A percentile compares a stretch with the other conserved stretches of the same genome.
Conservation (phyloP, 805 yeast species). For the Ogataea glucozyma region DNA sequence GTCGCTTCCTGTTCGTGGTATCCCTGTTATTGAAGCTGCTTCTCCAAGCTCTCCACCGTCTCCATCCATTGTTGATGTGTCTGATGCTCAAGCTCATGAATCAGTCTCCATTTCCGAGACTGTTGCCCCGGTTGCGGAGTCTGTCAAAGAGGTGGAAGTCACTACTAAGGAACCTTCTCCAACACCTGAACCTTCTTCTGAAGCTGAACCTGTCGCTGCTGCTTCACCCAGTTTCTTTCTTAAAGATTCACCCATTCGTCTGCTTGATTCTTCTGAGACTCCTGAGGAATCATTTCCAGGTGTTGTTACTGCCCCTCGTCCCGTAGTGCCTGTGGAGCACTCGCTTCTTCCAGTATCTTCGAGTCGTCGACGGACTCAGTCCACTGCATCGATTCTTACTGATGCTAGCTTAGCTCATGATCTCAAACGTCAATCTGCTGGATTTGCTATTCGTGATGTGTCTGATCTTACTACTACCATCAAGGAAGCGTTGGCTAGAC, state of each 20-base stretch:
- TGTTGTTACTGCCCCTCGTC: background rate
- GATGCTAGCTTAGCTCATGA: background rate
- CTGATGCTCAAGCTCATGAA: background rate
- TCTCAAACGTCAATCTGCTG: background rate
- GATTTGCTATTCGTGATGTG: background rate
- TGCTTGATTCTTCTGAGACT: background rate
- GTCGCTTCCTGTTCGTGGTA: background rate
- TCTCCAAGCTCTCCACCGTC: background rate
- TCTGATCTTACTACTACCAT: background rate
- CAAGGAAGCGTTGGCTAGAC: background rate
- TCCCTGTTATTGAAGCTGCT: background rate
- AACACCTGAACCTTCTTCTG: background rate
- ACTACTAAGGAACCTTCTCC: background rate
- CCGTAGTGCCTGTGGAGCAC: background rate
- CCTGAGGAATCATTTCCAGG: too few relatives aligned
- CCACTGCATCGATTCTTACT: background rate
- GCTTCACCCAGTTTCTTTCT: background rate
- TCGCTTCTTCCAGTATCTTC: background rate
- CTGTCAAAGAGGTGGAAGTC: background rate
- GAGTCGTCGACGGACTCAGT: background rate
- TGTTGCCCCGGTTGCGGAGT: background rate
- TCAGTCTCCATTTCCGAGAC: background rate
- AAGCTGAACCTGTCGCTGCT: background rate
- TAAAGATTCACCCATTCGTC: background rate
- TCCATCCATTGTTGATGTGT: background rate